Base-by-base conservation (phyloP, 2,329 filamentous ascomycete species). In the Fusarium staphyleae region DNA sequence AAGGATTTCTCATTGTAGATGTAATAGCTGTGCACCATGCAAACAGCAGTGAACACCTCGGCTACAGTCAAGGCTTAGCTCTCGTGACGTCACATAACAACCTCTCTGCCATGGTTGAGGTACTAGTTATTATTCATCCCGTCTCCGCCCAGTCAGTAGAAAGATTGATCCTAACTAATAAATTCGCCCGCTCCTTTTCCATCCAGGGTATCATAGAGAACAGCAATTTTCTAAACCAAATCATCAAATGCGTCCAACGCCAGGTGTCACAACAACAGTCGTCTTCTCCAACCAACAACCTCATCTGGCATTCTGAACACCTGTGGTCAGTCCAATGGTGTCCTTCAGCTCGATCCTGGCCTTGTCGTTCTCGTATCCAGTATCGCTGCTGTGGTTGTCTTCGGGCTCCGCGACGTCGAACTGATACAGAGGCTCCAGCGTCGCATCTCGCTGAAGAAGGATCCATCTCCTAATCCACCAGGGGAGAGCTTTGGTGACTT, bases 391-490 rank as follows among this genome's bases (percentile, higher is more conserved):
- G n/a, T 66, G 64, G 4, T 50, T 62, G 36, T 71, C 69, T 37
- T 71, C 69, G 9, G 71, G 69, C 18, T 72, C 70, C 15, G 65
- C 66, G 18, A 73, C 67, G 36, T 77, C 74, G 22, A 77, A 71
- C 37, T 72, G 72, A 40, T 79, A 79, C n/a, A 79, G 66, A 7
- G 77, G 77, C 55, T 76, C 69, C 29, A 79, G 66, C 16, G 65
- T 65, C 4, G 68, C 77, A 13, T 70, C 59, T 61, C 79, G 80
- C 55, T 76, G 75, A 33, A 79, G 75, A 34, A 87, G 66, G 18
- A 88, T 69, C 67, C 81, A 86, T 14, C 81, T 77, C 66, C 79
- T 84, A 63, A 84, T 69, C 80, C 82, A 88, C 74, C 79, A 88
- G 0, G 86, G 86, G 18, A 87, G 67, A 1, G 77, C 79, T 57